A percentile compares a stretch with the other conserved stretches of the same genome.
Evolutionary conservation across 2,329 filamentous ascomycete genomes (phyloP).

Genomic region (Hymenoscyphus fructigenus): DNA sequence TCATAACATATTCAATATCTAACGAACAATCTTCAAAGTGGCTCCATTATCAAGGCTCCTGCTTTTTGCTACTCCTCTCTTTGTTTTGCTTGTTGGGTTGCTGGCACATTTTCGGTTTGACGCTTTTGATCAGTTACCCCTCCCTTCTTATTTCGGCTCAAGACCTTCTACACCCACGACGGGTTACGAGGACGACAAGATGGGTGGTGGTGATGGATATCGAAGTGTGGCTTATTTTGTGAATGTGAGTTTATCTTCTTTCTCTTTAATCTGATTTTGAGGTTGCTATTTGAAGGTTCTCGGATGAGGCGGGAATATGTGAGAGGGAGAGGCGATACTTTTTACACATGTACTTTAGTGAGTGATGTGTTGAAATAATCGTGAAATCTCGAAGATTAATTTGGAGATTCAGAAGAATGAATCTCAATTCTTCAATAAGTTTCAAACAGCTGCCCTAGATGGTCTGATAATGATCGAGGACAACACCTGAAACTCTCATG

Average conservation of each 20-base stretch:
- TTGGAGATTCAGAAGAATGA: not conserved
- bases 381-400: not conserved
- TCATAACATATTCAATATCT: conserved; percentile 8
- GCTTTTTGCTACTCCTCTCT: conserved; percentile 22
- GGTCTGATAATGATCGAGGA: not conserved
- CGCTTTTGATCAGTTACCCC: not conserved
- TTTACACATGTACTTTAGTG: not conserved
- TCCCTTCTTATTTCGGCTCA: conserved; percentile 1
- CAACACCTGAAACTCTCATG: not conserved
- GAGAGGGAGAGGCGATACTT: not conserved
- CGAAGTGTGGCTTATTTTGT: conserved; percentile 72
- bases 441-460: not conserved
- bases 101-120: conserved; percentile 22
- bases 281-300: not conserved
- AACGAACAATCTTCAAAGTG: conserved; percentile 22
- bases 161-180: not conserved
- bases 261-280: not conserved
- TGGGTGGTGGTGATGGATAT: conserved; percentile 46
- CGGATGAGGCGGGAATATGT: not conserved
- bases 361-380: not conserved
- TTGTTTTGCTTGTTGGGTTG: conserved; percentile 22
- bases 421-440: not conserved
- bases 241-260: conserved; percentile 53
- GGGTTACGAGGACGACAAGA: conserved; percentile 22
- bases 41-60: conserved; percentile 20